Evolutionary conservation across 352 stramenopile genomes (phyloP).

Genomic region (Phytophthora pseudosyringae): DNA sequence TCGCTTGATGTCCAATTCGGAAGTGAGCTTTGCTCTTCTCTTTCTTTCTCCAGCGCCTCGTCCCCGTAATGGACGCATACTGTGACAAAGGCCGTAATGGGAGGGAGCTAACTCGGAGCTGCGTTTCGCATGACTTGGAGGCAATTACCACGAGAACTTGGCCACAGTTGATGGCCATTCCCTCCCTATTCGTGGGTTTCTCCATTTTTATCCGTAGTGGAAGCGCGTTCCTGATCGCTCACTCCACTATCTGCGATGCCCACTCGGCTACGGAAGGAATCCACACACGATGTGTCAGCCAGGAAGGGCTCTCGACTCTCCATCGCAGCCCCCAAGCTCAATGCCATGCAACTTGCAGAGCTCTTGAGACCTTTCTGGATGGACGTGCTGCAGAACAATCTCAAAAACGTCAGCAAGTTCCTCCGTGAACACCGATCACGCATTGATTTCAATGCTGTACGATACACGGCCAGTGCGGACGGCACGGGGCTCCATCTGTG

Average conservation of each 20-base stretch:
- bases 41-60: not conserved
- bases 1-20: conserved; percentile 8
- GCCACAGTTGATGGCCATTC: no score
- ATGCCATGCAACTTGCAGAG: conserved; percentile 42
- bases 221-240: no score
- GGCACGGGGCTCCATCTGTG: conserved; percentile 60
- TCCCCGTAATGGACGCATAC: not conserved
- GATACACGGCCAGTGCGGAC: conserved; percentile 49
- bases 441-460: conserved; percentile 48
- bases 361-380: conserved; percentile 63
- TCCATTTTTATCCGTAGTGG: conserved; percentile 13
- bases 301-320: not conserved
- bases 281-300: conserved; percentile 3
- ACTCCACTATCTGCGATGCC: conserved; percentile 3
- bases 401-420: conserved; percentile 52
- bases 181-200: conserved; percentile 8
- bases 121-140: not conserved
- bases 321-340: conserved; percentile 36
- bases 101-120: not conserved
- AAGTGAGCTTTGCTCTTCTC: not conserved
- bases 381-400: conserved; percentile 55
- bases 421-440: conserved; percentile 42
- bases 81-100: not conserved
- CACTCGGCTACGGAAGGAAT: conserved; percentile 14
- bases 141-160: not conserved